phyloP scores from a whole-genome alignment of 2,329 filamentous ascomycete species.

The Nannizziopsis arthrosporioides region DNA sequence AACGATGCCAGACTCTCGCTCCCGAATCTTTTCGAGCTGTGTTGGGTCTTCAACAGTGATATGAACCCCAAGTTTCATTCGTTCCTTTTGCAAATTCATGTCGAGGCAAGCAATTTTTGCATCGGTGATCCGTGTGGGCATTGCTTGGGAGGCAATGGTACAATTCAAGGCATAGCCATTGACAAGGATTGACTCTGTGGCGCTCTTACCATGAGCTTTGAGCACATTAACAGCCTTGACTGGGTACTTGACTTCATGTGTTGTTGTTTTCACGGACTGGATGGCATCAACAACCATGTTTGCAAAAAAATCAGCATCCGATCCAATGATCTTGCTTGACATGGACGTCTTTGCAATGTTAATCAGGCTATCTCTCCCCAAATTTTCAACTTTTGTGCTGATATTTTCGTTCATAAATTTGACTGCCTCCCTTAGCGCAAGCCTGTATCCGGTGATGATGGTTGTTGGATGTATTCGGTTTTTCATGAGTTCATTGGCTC shows the following conservation, averaged over 20 bases:
- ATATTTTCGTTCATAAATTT: constrained; percentile 99
- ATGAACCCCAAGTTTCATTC: constrained; percentile 98
- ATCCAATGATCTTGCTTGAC: constrained; percentile 97
- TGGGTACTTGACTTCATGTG: constrained; percentile 90
- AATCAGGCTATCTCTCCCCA: constrained; percentile 80
- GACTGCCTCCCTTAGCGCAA: constrained; percentile 88
- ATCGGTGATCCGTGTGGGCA: constrained; percentile 83
- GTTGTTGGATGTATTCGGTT: constrained; percentile 99
- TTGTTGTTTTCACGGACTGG: constrained; percentile 83
- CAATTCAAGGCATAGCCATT: constrained; percentile 98
- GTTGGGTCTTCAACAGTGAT: constrained; percentile 96
- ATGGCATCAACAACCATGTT: constrained; percentile 97
- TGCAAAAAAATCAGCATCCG: constrained; percentile 91
- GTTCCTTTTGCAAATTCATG: constrained; percentile 97
- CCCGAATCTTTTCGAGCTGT: constrained; percentile 92
- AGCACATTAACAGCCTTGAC: constrained; percentile 99
- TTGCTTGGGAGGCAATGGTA: constrained; percentile 94
- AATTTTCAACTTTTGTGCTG: constrained; percentile 83
- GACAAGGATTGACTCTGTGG: constrained; percentile 74
- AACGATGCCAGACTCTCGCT: constrained; percentile 84
- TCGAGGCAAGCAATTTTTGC: constrained; percentile 95
- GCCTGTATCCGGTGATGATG: constrained; percentile 94
- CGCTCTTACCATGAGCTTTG: constrained; percentile 89
- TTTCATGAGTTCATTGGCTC: constrained; percentile 97
- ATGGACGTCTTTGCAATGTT: constrained; percentile 98